Evolutionary conservation across 108 stramenopile species (phyloP).

Genomic region (Cyclotella sp.): DNA sequence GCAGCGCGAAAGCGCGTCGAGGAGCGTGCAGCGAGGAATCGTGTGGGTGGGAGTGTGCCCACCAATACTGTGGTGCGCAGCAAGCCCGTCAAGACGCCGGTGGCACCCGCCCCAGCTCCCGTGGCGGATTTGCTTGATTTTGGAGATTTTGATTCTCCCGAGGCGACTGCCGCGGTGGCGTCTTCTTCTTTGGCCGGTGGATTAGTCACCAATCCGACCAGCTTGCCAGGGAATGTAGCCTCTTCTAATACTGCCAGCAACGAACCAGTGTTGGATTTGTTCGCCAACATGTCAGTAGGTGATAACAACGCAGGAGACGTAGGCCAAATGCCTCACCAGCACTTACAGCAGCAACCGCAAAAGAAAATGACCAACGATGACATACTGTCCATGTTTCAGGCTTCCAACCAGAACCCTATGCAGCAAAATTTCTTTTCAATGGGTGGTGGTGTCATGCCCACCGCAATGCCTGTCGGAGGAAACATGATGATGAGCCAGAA

Average conservation of each 20-base stretch:
- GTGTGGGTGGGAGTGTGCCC: conserved; percentile 33
- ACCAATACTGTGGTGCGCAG: conserved; percentile 30
- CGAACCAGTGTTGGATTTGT: conserved; percentile 53
- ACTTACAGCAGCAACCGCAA: conserved; percentile 14
- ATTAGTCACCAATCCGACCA: background rate
- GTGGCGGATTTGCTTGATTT: conserved; percentile 59
- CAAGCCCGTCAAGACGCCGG: conserved; percentile 34
- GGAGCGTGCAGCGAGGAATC: conserved; percentile 59
- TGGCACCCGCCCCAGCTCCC: conserved; percentile 45
- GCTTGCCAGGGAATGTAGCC: conserved; percentile 5
- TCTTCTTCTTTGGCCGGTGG: conserved; percentile 27
- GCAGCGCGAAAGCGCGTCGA: conserved; percentile 76
- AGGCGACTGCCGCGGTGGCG: conserved; percentile 42
- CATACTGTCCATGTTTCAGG: conserved; percentile 74
- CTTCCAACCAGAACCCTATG: conserved; percentile 41
- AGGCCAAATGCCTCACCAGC: conserved; percentile 20
- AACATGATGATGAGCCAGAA: conserved; percentile 51
- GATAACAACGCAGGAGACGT: background rate
- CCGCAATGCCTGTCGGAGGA: conserved; percentile 20
- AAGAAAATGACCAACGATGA: conserved; percentile 61
- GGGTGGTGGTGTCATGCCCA: conserved; percentile 13
- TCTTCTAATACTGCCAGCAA: conserved; percentile 5
- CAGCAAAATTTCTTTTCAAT: conserved; percentile 46
- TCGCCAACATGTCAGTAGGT: conserved; percentile 49
- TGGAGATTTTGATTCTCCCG: conserved; percentile 48